These are phyloP conservation scores for Sonneratia alba DNA, from an alignment of 345 rosid genomes.

Conservation along the genomic window DNA sequence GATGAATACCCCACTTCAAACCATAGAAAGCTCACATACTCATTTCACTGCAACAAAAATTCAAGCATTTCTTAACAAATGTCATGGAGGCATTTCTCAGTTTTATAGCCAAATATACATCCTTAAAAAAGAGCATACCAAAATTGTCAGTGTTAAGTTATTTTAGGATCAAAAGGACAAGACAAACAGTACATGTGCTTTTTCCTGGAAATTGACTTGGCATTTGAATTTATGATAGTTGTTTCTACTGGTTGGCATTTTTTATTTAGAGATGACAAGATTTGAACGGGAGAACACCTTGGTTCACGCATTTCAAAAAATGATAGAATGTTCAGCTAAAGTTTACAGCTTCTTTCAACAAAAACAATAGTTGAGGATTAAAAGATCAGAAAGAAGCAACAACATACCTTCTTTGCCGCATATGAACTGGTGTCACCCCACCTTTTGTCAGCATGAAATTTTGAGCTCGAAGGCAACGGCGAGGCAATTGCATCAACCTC, in stretches of 20 bases:
- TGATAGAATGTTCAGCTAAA: neutral
- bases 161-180: neutral
- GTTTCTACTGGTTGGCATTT: neutral
- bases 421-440: constrained; percentile 77
- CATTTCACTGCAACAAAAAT: neutral
- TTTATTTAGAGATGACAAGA: neutral
- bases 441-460: constrained; percentile 41
- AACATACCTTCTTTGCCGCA: constrained; percentile 63
- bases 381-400: neutral
- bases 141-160: neutral
- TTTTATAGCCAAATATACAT: neutral
- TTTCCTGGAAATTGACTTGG: neutral
- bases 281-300: neutral
- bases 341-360: neutral
- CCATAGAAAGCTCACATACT: neutral
- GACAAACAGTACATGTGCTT: neutral
- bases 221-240: neutral
- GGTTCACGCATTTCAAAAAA: neutral
- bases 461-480: constrained; percentile 39
- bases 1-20: neutral
- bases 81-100: neutral
- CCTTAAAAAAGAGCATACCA: neutral
- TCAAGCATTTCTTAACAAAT: neutral
- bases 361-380: no score
- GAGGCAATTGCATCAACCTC: constrained; percentile 34